These are phyloP conservation scores for Nicotiana benthamiana DNA, from an alignment of 257 asterid genomes.

Conservation along the genomic window DNA sequence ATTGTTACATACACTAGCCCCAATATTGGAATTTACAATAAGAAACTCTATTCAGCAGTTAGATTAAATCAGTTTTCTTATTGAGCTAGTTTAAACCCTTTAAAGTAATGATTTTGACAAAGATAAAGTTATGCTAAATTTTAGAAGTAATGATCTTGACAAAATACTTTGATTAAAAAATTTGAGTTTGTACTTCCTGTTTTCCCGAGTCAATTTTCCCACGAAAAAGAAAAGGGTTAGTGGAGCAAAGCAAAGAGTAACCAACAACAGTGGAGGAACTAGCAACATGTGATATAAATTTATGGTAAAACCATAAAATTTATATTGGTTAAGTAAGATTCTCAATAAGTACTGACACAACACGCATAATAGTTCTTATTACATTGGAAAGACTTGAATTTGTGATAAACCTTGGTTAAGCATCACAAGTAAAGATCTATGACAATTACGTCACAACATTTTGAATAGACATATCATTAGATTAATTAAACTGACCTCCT, in stretches of 20 bases:
- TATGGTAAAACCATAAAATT: neutral
- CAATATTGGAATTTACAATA: neutral
- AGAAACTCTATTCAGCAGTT: neutral
- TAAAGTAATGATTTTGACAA: neutral
- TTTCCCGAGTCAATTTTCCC: neutral
- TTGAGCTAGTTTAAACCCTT: neutral
- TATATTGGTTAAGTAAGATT: neutral
- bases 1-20: neutral
- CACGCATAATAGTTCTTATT: neutral
- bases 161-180: neutral
- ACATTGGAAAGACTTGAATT: neutral
- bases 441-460: neutral
- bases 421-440: neutral
- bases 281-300: neutral
- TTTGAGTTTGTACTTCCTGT: neutral
- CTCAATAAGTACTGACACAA: neutral
- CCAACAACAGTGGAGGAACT: neutral
- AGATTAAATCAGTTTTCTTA: neutral
- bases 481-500: neutral
- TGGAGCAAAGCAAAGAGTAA: slow-evolving; percentile 1
- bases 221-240: neutral
- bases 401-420: neutral
- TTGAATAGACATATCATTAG: neutral
- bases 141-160: neutral
- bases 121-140: neutral